These are phyloP conservation scores for Beauveria brongniartii DNA, from an alignment of 2,329 filamentous ascomycete species.

Conservation along the genomic window DNA sequence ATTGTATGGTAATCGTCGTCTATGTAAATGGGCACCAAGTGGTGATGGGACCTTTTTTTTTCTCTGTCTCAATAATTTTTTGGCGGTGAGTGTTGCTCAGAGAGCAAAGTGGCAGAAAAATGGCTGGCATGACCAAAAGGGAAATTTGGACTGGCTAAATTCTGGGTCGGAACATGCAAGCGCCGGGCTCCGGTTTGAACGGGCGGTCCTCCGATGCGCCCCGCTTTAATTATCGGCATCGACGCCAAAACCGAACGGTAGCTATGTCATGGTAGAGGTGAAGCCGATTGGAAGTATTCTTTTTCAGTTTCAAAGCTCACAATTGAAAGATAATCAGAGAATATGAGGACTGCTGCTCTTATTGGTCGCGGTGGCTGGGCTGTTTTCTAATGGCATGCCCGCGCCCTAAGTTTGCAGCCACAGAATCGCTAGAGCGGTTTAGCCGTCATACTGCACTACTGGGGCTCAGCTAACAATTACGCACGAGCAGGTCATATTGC, in stretches of 20 bases:
- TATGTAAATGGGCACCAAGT: not conserved
- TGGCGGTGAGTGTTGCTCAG: constrained; percentile 22
- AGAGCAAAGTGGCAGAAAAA: constrained; percentile 8
- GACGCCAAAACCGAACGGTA: not conserved
- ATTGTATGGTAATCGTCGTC: constrained; percentile 14
- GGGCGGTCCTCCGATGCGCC: constrained; percentile 14
- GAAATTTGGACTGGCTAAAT: not conserved
- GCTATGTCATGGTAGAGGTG: not conserved
- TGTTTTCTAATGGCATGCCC: not conserved
- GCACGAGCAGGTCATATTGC: not conserved
- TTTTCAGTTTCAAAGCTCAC: not conserved
- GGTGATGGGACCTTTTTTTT: constrained; percentile 1
- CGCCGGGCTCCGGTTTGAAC: constrained; percentile 22
- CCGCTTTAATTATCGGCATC: constrained; percentile 12
- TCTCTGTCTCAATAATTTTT: constrained; percentile 14
- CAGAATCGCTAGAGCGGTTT: not conserved
- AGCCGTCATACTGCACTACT: constrained; percentile 4
- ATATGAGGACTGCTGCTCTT: too few species aligned
- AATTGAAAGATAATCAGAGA: too few species aligned
- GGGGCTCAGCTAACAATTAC: not conserved
- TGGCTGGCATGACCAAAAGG: not conserved
- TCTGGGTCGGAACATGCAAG: constrained; percentile 25
- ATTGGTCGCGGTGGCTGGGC: not conserved
- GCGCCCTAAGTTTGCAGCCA: not conserved
- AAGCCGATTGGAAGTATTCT: not conserved